phyloP scores from a whole-genome alignment of 495 filamentous ascomycete genomes.

The Penicillium parvum region DNA sequence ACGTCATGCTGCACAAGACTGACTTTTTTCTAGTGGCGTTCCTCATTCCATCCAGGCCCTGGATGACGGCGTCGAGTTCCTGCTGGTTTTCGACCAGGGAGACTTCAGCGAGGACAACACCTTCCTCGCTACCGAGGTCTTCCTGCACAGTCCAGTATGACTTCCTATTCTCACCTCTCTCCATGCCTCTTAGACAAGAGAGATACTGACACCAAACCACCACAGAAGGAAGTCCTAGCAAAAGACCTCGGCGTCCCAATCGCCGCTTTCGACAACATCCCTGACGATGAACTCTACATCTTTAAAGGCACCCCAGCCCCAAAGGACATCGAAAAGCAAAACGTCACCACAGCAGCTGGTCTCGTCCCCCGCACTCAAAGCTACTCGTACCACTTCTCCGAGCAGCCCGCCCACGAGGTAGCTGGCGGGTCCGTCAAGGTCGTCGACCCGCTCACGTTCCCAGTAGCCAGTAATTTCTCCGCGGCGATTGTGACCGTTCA shows the following conservation, averaged over 20 bases:
- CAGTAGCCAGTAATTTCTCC: conserved; percentile 54
- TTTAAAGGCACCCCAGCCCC: conserved; percentile 63
- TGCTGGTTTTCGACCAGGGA: conserved; percentile 67
- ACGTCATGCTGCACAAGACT: too few species aligned
- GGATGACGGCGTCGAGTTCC: conserved; percentile 61
- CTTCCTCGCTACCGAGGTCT: conserved; percentile 62
- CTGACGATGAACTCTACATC: conserved; percentile 60
- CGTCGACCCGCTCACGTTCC: conserved; percentile 60
- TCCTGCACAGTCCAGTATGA: conserved; percentile 50
- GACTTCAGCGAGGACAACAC: conserved; percentile 66
- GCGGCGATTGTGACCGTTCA: conserved; percentile 61
- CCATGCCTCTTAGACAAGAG: too few species aligned
- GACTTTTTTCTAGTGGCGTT: conserved; percentile 40
- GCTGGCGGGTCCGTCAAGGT: conserved; percentile 66
- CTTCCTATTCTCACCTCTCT: too few species aligned
- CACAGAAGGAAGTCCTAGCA: conserved; percentile 52
- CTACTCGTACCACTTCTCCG: conserved; percentile 66
- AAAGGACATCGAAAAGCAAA: conserved; percentile 56
- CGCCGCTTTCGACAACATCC: conserved; percentile 53
- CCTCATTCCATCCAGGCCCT: conserved; percentile 67
- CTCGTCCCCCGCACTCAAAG: conserved; percentile 43
- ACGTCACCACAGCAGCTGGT: conserved; percentile 57
- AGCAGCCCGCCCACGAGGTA: conserved; percentile 53
- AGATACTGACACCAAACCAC: too few species aligned
- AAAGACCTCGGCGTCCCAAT: conserved; percentile 57